These are phyloP conservation scores for Hypoxylon crocopeplum DNA, from an alignment of 495 filamentous ascomycete species.

Conservation along the genomic window DNA sequence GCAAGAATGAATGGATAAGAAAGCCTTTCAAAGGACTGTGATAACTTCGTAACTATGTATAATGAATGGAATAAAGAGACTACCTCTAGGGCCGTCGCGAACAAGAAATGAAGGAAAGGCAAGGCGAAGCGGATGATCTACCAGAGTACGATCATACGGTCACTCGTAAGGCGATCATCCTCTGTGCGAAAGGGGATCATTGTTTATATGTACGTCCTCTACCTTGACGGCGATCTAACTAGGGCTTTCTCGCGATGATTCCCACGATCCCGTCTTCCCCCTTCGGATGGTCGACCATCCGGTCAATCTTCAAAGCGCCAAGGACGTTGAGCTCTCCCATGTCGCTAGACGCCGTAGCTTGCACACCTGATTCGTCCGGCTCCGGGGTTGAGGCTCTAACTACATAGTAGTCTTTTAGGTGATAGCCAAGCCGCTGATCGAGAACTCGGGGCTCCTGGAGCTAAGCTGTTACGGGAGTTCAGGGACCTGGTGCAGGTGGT, in stretches of 20 bases:
- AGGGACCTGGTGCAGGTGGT: conserved; percentile 2
- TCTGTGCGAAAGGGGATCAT: conserved; percentile 23
- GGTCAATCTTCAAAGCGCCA: conserved; percentile 34
- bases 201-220: conserved; percentile 23
- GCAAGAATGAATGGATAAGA: conserved; percentile 31
- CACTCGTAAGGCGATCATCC: conserved; percentile 32
- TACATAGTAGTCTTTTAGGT: too few relatives aligned
- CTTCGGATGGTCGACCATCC: conserved; percentile 30
- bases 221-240: conserved; percentile 29
- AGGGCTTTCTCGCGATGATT: conserved; percentile 19
- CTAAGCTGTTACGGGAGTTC: conserved; percentile 11
- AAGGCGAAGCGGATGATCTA: conserved; percentile 30
- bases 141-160: conserved; percentile 28
- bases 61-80: conserved; percentile 29
- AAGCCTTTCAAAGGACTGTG: conserved; percentile 43
- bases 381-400: conserved; percentile 15
- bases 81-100: conserved; percentile 36
- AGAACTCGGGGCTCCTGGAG: conserved; percentile 15
- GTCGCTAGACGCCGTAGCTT: conserved; percentile 1
- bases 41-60: conserved; percentile 17
- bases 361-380: conserved; percentile 21
- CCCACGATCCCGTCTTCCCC: conserved; percentile 18
- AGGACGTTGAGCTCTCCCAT: conserved; percentile 6
- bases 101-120: conserved; percentile 28
- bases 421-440: conserved; percentile 4